These are phyloP conservation scores for Talaromyces islandicus DNA, from an alignment of 2,329 filamentous ascomycete genomes.

Conservation along the genomic window DNA sequence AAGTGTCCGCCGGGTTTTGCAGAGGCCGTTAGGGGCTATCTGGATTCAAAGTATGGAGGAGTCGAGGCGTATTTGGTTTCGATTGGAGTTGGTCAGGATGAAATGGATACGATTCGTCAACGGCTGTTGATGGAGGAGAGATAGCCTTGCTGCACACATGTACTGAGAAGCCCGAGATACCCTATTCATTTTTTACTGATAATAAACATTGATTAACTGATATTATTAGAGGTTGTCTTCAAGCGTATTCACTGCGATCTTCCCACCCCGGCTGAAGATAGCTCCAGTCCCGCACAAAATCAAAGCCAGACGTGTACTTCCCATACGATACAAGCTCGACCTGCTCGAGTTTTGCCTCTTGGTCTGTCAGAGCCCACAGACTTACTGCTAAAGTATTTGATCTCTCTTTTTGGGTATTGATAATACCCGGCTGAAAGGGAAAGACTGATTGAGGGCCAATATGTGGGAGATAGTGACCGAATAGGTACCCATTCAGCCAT, in stretches of 20 bases:
- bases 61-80: conserved; percentile 58
- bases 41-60: conserved; percentile 60
- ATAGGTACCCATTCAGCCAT: conserved; percentile 73
- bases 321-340: conserved; percentile 46
- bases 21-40: conserved; percentile 49
- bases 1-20: conserved; percentile 62
- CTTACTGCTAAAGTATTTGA: conserved; percentile 61
- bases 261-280: conserved; percentile 8
- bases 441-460: conserved; percentile 67
- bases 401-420: conserved; percentile 42
- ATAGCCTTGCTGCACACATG: not conserved
- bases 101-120: conserved; percentile 34
- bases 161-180: too few relatives aligned
- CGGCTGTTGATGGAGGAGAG: conserved; percentile 16
- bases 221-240: not conserved
- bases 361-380: conserved; percentile 59
- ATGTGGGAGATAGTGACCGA: conserved; percentile 61
- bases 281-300: conserved; percentile 6
- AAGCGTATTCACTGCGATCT: conserved; percentile 9
- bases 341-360: conserved; percentile 51
- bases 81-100: conserved; percentile 52
- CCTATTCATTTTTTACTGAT: conserved; percentile 2
- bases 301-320: conserved; percentile 5
- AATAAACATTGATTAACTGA: not conserved
- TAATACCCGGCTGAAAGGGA: conserved; percentile 66